phyloP scores from a whole-genome alignment of 2,329 filamentous ascomycete species.

The Aspergillus cejpii region DNA sequence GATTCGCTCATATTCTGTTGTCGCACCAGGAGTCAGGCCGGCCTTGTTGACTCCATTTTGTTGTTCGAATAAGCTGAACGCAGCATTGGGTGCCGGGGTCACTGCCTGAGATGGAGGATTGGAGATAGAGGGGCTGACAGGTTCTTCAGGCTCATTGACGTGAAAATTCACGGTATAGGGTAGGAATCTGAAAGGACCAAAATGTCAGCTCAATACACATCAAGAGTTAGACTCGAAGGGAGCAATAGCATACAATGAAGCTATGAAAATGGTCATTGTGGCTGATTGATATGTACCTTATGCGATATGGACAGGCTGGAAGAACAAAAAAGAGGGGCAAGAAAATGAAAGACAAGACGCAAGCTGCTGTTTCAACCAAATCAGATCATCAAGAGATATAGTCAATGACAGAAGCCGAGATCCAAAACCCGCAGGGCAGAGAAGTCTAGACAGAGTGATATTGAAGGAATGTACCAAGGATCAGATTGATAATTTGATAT shows the following conservation, averaged over 20 bases:
- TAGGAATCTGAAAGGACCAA: conserved; percentile 58
- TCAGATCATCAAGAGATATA: no score
- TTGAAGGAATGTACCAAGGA: conserved; percentile 6
- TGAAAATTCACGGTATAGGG: conserved; percentile 89
- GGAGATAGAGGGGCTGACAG: conserved; percentile 36
- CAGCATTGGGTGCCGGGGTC: conserved; percentile 19
- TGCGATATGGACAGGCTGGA: background rate
- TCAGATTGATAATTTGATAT: background rate
- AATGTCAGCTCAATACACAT: conserved; percentile 5
- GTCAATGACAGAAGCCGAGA: no score
- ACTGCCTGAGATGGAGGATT: conserved; percentile 23
- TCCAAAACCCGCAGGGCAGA: conserved; percentile 1
- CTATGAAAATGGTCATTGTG: conserved; percentile 55
- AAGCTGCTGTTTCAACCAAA: background rate
- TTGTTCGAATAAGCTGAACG: conserved; percentile 33
- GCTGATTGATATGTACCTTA: conserved; percentile 6
- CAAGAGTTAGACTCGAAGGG: background rate
- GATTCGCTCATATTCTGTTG: conserved; percentile 39
- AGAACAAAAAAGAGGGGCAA: conserved; percentile 2
- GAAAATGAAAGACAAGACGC: conserved; percentile 3
- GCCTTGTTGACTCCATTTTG: conserved; percentile 18
- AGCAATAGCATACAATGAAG: conserved; percentile 46
- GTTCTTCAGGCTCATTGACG: conserved; percentile 41
- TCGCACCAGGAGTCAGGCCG: conserved; percentile 37
- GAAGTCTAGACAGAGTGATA: conserved; percentile 11